phyloP scores from a whole-genome alignment of 768 basidiomycete genomes.

The Lentinus tigrinus region DNA sequence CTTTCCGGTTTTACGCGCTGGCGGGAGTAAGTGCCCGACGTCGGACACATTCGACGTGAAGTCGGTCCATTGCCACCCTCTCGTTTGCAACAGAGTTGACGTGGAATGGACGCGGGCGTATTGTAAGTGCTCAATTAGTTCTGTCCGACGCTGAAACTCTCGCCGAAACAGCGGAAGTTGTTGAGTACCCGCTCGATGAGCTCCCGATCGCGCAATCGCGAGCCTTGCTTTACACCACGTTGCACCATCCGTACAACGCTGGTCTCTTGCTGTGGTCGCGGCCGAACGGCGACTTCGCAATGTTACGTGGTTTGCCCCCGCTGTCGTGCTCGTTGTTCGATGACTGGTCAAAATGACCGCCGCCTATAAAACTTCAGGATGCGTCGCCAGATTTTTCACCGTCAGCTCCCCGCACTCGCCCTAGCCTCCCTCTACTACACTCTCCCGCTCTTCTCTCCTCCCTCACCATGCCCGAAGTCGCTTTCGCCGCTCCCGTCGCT shows the following conservation, averaged over 20 bases:
- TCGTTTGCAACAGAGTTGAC: not conserved
- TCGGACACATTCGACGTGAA: not conserved
- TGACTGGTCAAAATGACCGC: not conserved
- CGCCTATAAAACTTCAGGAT: not conserved
- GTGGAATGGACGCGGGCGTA: not conserved
- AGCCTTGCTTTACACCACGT: slow-evolving; percentile 13
- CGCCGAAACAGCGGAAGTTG: not conserved
- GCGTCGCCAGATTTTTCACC: not conserved
- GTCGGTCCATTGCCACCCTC: too few species aligned
- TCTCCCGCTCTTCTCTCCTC: not conserved
- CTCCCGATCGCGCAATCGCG: slow-evolving; percentile 19
- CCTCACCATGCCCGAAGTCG: slow-evolving; percentile 9
- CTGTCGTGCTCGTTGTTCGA: not conserved
- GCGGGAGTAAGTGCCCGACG: not conserved
- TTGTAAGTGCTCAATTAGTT: not conserved
- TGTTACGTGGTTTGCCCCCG: not conserved
- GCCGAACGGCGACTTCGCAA: not conserved
- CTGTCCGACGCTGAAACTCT: not conserved
- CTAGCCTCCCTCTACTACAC: not conserved
- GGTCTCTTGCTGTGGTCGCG: not conserved
- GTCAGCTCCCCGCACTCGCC: not conserved
- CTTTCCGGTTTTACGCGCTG: not conserved
- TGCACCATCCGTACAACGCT: slow-evolving; percentile 9
- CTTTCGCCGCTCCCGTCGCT: slow-evolving; percentile 4
- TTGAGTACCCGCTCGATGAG: not conserved